phyloP scores from a whole-genome alignment of 345 rosid species.

The Gynandropsis gynandra region DNA sequence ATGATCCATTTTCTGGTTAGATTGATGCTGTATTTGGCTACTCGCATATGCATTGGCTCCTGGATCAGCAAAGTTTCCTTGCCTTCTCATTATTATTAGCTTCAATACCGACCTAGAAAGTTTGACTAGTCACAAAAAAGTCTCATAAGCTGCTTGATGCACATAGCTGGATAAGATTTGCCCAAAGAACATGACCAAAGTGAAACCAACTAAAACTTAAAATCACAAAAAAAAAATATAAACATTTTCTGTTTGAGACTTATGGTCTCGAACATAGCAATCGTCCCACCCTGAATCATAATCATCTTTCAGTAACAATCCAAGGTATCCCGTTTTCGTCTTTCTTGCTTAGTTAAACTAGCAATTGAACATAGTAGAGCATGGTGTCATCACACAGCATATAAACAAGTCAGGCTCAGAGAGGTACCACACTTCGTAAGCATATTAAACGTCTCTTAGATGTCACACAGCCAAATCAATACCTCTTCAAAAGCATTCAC shows the following conservation, averaged over 20 bases:
- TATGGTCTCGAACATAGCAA: background rate
- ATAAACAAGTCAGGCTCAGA: no score
- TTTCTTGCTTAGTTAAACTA: background rate
- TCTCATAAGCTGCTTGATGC: background rate
- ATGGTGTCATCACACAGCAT: no score
- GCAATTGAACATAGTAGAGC: no score
- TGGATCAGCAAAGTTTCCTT: conserved; percentile 50
- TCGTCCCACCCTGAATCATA: background rate
- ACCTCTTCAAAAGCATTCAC: no score
- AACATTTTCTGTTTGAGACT: background rate
- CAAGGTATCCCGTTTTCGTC: background rate
- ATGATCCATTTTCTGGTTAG: conserved; percentile 43
- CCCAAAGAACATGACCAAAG: no score
- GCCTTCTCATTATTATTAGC: conserved; percentile 50
- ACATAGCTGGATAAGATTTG: background rate
- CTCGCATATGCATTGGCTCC: conserved; percentile 47
- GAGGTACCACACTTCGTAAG: no score
- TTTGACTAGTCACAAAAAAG: background rate
- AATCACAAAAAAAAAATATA: background rate
- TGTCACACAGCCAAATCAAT: no score
- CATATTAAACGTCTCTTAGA: no score
- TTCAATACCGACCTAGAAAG: conserved; percentile 9
- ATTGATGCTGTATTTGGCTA: conserved; percentile 53
- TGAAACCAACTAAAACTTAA: conserved; percentile 1
- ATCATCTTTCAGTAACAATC: background rate